Base-by-base conservation (phyloP, 2,329 filamentous ascomycete species). In the Xylariaceae sp. region DNA sequence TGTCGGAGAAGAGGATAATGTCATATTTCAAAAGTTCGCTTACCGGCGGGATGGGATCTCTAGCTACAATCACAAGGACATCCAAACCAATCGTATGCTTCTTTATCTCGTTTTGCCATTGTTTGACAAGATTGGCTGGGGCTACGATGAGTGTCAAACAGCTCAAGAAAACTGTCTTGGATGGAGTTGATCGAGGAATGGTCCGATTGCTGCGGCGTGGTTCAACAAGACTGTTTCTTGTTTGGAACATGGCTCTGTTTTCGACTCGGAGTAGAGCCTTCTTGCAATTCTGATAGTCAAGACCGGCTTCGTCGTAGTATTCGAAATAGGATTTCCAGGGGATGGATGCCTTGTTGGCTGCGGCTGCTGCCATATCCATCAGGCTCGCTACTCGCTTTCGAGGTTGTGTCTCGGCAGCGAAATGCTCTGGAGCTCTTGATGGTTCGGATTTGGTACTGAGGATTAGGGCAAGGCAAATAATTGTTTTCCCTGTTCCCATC, bases 401-500 rank as follows among this genome's bases (percentile, higher is more conserved):
- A 42, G 62, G 72, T 49, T 38, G 69, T 58, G 44, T 74, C 61
- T 49, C 66, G 54, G 50, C 62, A 39, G 58, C 77, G 71, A 61
- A 86, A 81, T 46, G 85, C 66, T 3, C 83, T 76, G 2, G 91
- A 86, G 3, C 86, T 78, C 15, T 75, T 70, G 5, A 89, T 80
- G 11, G 78, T 53, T 91, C 79, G 31, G 83, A 75, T 58, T 80
- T 83, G 0, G 89, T 95, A 2, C 89, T 85, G 22, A 95, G 73
- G 36, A 96, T 83, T 2, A 90, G 71, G 6, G 86, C 77, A 15
- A 97, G 71, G 55, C 87, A 92, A 11, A 96, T 95, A 22, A 96
- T 70, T 0, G 92, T 96, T 71, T 96, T 97, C 0, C 92, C 91
- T 0, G 80, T 71, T 6, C 86, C 86, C 87, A 91, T 91, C 55